These are phyloP conservation scores for Eragrostis curvula DNA, from an alignment of 176 grass and related monocot genomes.

Conservation along the genomic window DNA sequence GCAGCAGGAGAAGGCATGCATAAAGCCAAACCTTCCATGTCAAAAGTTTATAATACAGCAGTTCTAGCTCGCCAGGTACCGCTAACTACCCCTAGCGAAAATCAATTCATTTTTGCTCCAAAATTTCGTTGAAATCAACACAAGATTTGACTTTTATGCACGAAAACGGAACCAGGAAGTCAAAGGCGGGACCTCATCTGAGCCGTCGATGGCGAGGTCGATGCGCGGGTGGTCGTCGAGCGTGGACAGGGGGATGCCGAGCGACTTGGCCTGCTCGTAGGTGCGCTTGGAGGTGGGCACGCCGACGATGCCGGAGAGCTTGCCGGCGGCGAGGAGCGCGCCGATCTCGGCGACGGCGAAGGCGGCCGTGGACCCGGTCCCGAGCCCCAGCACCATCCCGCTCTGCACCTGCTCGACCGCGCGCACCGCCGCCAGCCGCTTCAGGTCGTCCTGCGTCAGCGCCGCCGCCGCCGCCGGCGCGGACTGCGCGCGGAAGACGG, in stretches of 20 bases:
- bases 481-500: constrained; percentile 58
- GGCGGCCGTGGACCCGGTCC: constrained; percentile 92
- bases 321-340: constrained; percentile 65
- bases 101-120: neutral
- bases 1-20: neutral
- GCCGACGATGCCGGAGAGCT: constrained; percentile 80
- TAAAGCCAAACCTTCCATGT: constrained; percentile 21
- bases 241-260: constrained; percentile 90
- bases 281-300: constrained; percentile 96
- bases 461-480: constrained; percentile 52
- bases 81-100: neutral
- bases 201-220: constrained; percentile 95
- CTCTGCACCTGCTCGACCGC: constrained; percentile 91
- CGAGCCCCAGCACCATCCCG: constrained; percentile 95
- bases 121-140: neutral
- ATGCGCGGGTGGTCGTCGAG: constrained; percentile 88
- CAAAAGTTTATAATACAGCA: neutral
- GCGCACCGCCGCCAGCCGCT: constrained; percentile 87
- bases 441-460: constrained; percentile 90
- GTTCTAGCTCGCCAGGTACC: constrained; percentile 2
- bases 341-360: constrained; percentile 96
- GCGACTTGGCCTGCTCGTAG: constrained; percentile 87
- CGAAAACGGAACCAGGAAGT: neutral
- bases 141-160: neutral
- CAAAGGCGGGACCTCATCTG: constrained; percentile 75